Percentiles rank a stretch among this genome's conserved stretches.
Conservation (phyloP, 768 basidiomycete species). For the Amylocystis lapponica region DNA sequence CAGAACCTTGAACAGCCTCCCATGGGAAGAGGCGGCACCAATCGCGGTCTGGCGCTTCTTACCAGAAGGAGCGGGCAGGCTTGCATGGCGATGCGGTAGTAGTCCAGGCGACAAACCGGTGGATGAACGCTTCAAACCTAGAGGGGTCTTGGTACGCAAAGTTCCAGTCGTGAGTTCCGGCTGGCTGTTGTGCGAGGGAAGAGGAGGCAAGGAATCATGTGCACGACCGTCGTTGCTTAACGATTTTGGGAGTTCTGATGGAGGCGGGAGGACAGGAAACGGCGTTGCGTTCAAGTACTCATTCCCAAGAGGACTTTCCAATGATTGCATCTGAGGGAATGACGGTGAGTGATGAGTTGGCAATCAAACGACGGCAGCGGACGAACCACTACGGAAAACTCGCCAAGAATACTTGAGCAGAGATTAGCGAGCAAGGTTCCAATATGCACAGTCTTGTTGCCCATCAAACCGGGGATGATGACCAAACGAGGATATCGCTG, state of each 20-base stretch:
- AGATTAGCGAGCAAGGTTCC: constrained; percentile 86
- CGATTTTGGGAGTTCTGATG: constrained; percentile 54
- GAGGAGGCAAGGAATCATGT: constrained; percentile 38
- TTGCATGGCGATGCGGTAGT: constrained; percentile 44
- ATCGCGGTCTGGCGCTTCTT: constrained; percentile 62
- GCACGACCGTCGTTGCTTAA: constrained; percentile 39
- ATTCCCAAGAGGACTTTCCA: constrained; percentile 83
- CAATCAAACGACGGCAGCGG: neutral
- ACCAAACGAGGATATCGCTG: constrained; percentile 59
- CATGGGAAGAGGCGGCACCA: constrained; percentile 73
- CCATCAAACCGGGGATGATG: constrained; percentile 79
- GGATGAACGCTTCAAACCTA: constrained; percentile 48
- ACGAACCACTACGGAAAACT: constrained; percentile 81
- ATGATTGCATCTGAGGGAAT: constrained; percentile 69
- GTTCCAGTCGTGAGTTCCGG: constrained; percentile 41
- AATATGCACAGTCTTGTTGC: constrained; percentile 83
- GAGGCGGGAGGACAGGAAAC: constrained; percentile 56
- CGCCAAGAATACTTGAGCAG: constrained; percentile 80
- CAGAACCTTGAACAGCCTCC: constrained; percentile 79
- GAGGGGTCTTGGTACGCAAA: constrained; percentile 23
- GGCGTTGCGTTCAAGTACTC: constrained; percentile 73
- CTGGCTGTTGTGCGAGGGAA: constrained; percentile 48
- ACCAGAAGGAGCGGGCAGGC: constrained; percentile 35
- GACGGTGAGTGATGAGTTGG: constrained; percentile 3
- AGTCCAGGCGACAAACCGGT: constrained; percentile 31